Evolutionary conservation across 164 flowering plant genomes (phyloP), one percentile per base, ranked within the genome.

Genomic region (Cinnamomum micranthum): DNA sequence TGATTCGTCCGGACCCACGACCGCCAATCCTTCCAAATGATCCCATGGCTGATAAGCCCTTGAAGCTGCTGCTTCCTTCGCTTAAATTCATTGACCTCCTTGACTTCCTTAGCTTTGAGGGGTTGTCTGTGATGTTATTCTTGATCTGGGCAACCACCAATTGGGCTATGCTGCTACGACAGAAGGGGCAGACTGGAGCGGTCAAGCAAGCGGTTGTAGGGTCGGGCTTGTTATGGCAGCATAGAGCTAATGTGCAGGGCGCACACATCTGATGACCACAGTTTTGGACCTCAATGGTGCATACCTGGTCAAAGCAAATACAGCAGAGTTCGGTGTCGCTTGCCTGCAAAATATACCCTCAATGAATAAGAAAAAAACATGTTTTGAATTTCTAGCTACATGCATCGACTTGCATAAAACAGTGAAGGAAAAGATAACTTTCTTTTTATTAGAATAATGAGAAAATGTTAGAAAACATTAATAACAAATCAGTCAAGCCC

Each of bases 211-310:
- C 73, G 0, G 91, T 90, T 24, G 93, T 78, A 0, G 99, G 94
- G 81, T 95, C 87, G 15, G 99, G 97, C 75, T 95, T 93, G 84
- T 86, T 93, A 85, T 93, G 92, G 85, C 97, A 93, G 79, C 99
- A 95, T 4, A 95, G 85, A 68, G 98, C 88, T 24, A 95, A 85
- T 17, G 94, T 91, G 87, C 99, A 95, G 69, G 89, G 97, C 0
- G 98, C 99, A 85, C 99, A 95, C 99, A 95, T 95, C 73, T 90
- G 96, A 78, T 95, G 98, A 71, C 98, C 97, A 41, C 99, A 95
- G 77, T 85, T 83, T 80, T 88, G 94, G 28, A 95, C 97, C 81
- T 95, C 96, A 65, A 95, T 93, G 27, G 92, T 87, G 85, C 98
- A 95, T 19, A 85, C 89, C 73, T 90, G 93, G 77, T 95, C 99